Conservation (phyloP, 2,329 filamentous ascomycete genomes). For the Exophiala alcalophila region DNA sequence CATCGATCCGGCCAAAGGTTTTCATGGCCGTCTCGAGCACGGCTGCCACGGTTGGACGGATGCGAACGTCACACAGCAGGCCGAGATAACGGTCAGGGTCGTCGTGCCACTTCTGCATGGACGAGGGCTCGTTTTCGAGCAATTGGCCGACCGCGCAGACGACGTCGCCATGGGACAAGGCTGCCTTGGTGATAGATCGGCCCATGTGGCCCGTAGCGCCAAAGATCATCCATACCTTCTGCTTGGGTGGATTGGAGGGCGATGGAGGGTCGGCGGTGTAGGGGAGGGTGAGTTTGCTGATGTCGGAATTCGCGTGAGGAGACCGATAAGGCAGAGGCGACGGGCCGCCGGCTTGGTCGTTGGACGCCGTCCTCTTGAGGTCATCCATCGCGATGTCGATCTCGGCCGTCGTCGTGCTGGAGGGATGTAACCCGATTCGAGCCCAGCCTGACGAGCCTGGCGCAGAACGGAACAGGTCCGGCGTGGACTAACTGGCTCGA, state of each 20-base stretch:
- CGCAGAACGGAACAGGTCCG: too few species aligned
- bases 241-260: constrained; percentile 65
- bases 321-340: constrained; percentile 10
- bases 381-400: constrained; percentile 13
- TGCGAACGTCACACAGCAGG: constrained; percentile 84
- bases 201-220: constrained; percentile 98
- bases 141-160: constrained; percentile 83
- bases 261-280: constrained; percentile 82
- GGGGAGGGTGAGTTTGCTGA: constrained; percentile 61
- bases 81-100: constrained; percentile 59
- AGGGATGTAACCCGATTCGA: too few species aligned
- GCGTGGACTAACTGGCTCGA: too few species aligned
- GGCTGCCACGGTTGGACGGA: constrained; percentile 69
- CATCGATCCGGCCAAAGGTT: constrained; percentile 77
- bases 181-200: constrained; percentile 79
- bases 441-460: too few species aligned
- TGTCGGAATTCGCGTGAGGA: constrained; percentile 5
- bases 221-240: constrained; percentile 89
- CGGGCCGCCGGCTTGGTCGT: constrained; percentile 3
- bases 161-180: constrained; percentile 74
- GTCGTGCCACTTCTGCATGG: constrained; percentile 68
- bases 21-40: constrained; percentile 69
- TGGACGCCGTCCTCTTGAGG: constrained; percentile 3
- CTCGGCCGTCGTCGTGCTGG: too few species aligned
- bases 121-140: constrained; percentile 69